Base-by-base conservation (phyloP, 441 rosid species). In the Heliophila coronopifolia region DNA sequence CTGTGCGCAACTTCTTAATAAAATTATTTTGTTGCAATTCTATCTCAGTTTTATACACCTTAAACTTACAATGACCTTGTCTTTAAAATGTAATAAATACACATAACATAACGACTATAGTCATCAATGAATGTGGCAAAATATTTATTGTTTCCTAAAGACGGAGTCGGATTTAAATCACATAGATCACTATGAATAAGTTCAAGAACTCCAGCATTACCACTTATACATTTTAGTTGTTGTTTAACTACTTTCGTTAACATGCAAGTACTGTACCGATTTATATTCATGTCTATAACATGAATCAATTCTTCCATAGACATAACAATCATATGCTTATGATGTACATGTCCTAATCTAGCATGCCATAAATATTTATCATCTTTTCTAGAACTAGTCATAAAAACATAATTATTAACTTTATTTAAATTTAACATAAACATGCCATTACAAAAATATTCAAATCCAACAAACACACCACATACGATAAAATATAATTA, bases 61-160 rank as follows among this genome's bases (percentile, higher is more conserved):
- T 40, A 1, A 53, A 20, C 0, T 37, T 37, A 26, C 26, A 14
- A 28, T 1, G 8, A 22, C 39, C 11, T 40, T 48, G 38, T 25
- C 36, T 27, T 26, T 37, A 18, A 13, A 3, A 38, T 52, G 58
- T 3, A 37, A 26, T 8, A 52, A 17, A 36, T 0, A 24, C 7
- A 24, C 56, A 24, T 24, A 50, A 4, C 33, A 36, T 4, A 1
- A 1, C 34, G 4, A 15, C 44, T 14, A 36, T 35, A 24, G 6
- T 25, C 45, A 32, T 33, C 41, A 1, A 12, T 48, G 13, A 48
- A 32, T 0, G 6, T 48, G 28, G 12, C 12, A 3, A 50, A 50
- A 50, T 35, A 50, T 24, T 35, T 50, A 1, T 50, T 49, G 6
- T 50, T 36, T 7, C 56, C 44, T 36, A 50, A 35, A 36, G 56